phyloP scores from a whole-genome alignment of 2,329 filamentous ascomycete genomes.

The Kalmusia sp. region DNA sequence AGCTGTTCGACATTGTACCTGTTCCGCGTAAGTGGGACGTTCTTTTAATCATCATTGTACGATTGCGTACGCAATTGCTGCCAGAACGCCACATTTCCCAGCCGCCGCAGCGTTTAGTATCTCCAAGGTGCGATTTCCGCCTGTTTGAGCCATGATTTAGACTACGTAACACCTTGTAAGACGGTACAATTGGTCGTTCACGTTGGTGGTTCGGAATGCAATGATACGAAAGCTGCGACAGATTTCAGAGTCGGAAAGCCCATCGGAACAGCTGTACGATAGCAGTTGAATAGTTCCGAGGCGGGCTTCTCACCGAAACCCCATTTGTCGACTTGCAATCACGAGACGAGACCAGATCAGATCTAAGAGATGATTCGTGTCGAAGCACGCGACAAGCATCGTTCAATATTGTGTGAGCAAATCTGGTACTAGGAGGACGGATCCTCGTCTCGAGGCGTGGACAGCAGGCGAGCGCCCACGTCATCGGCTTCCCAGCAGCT shows the following conservation, averaged over 20 bases:
- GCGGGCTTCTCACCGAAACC: not conserved
- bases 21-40: not conserved
- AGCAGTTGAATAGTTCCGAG: not conserved
- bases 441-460: conserved; percentile 6
- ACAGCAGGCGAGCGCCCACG: not conserved
- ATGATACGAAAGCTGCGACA: not conserved
- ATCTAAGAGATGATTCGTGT: not conserved
- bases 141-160: conserved; percentile 19
- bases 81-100: conserved; percentile 65
- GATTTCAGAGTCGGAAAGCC: not conserved
- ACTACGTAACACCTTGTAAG: not conserved
- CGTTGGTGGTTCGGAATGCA: not conserved
- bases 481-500: not conserved
- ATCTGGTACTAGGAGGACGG: not conserved
- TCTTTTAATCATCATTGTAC: not conserved
- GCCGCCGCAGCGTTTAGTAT: conserved; percentile 64
- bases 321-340: not conserved
- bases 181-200: not conserved
- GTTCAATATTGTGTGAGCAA: not conserved
- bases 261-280: not conserved
- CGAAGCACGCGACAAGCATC: not conserved
- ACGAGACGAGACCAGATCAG: not conserved
- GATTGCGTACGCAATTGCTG: conserved; percentile 44
- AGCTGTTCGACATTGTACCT: conserved; percentile 47
- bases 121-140: conserved; percentile 38